These are phyloP conservation scores for Aspergillus brunneoviolaceus DNA, from an alignment of 2,329 filamentous ascomycete species.

Conservation along the genomic window DNA sequence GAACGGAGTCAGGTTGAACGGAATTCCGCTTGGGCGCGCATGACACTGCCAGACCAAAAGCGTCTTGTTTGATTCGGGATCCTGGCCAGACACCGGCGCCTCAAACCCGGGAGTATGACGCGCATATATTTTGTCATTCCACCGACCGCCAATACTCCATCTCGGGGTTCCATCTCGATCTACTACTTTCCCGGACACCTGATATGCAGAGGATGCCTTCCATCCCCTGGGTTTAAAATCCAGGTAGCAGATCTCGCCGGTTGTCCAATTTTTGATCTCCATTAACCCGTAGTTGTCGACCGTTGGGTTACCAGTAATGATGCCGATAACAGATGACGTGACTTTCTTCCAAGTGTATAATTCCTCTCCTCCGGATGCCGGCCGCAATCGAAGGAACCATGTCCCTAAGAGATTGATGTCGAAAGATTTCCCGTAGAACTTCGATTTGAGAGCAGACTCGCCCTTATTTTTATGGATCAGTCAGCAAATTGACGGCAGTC, in stretches of 20 bases:
- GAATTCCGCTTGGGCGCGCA: slow-evolving; percentile 74
- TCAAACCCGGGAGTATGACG: slow-evolving; percentile 90
- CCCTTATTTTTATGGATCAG: slow-evolving; percentile 52
- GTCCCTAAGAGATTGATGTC: slow-evolving; percentile 95
- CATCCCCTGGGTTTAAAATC: slow-evolving; percentile 96
- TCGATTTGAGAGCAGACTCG: slow-evolving; percentile 90
- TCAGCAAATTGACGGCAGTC: neutral
- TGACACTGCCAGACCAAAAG: slow-evolving; percentile 94
- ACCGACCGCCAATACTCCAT: slow-evolving; percentile 88
- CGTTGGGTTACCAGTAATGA: slow-evolving; percentile 92
- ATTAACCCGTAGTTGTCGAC: slow-evolving; percentile 98
- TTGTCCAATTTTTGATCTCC: slow-evolving; percentile 97
- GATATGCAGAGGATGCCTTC: slow-evolving; percentile 90
- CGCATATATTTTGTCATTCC: slow-evolving; percentile 97
- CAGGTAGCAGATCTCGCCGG: slow-evolving; percentile 81
- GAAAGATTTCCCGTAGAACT: slow-evolving; percentile 97
- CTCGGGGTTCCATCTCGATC: slow-evolving; percentile 76
- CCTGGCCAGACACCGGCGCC: slow-evolving; percentile 54
- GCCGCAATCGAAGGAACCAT: slow-evolving; percentile 88
- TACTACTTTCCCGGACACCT: slow-evolving; percentile 81
- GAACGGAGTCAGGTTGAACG: slow-evolving; percentile 96
- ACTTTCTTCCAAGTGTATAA: slow-evolving; percentile 99
- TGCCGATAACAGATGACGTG: slow-evolving; percentile 94
- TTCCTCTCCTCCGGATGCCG: slow-evolving; percentile 72
- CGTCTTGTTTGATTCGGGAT: slow-evolving; percentile 65